Evolutionary conservation across 1,284 basidiomycete species (phyloP), one percentile per base, ranked within the genome.

Genomic region (Pyrrhoderma noxium): DNA sequence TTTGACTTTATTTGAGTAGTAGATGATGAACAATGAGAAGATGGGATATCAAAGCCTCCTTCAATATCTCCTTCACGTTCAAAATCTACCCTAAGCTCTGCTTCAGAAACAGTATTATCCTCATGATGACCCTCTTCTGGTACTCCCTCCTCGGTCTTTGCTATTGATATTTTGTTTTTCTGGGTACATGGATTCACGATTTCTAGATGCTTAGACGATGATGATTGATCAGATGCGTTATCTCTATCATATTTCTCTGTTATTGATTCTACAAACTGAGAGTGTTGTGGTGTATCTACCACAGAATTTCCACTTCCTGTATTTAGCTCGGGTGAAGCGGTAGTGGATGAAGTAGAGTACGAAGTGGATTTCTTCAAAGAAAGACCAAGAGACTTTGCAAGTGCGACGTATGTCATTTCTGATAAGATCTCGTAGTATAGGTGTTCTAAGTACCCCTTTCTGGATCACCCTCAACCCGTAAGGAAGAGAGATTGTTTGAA

Each of bases 301-400:
- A 11, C 27, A 31, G 7, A 31, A 11, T 11, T 31, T 31, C 7
- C 27, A 31, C 27, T n/a, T n/a, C n/a, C 27, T 31, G 27, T 31
- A 31, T 11, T 5, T 11, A 11, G 11, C 27, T 31, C 27, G 11
- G 27, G 5, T 31, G 27, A 31, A 11, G 27, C 23, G 14, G 49
- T 22, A 38, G 36, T 47, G 37, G 45, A 19, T 7, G 51, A 9
- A 25, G 48, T 49, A 27, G 48, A 21, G 3, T 42, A 38, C 27
- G 49, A 27, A 27, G 50, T 47, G n/a, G 51, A 52, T n/a, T 42
- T 38, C 35, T 47, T 52, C 22, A 52, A 39, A 22, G 51, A 31
- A 21, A 52, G 39, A 18, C 51, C 51, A 23, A 52, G 51, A 44
- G 51, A 52, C 45, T 52, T 52, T 41, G 51, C 51, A 34, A 52